These are phyloP conservation scores for Arachnomyces sp. DNA, from an alignment of 2,329 filamentous ascomycete species.

Conservation along the genomic window DNA sequence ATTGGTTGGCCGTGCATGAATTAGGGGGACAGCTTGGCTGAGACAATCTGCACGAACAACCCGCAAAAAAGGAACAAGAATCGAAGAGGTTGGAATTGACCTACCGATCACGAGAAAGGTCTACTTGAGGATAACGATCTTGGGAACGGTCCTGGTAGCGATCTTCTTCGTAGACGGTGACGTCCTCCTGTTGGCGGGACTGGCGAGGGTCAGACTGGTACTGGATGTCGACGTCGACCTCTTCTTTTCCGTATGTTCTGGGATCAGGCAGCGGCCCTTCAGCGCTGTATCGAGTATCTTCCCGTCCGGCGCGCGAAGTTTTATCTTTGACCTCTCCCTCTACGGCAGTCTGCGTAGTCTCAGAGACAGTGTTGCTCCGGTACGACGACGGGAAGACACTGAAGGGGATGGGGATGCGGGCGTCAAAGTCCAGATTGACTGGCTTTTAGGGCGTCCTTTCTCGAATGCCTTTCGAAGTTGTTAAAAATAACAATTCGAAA, in stretches of 20 bases:
- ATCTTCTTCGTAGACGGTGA: constrained; percentile 29
- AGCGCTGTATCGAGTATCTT: constrained; percentile 69
- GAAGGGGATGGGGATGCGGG: constrained; percentile 97
- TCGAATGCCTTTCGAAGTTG: constrained; percentile 52
- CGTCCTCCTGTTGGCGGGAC: constrained; percentile 5
- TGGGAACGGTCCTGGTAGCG: constrained; percentile 29
- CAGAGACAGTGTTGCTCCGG: constrained; percentile 63
- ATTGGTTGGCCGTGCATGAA: constrained; percentile 5
- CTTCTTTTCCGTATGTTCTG: constrained; percentile 67
- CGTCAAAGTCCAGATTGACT: constrained; percentile 99
- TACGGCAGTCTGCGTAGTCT: constrained; percentile 68
- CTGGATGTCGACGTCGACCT: constrained; percentile 75
- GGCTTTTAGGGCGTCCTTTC: constrained; percentile 66
- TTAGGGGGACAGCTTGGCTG: constrained; percentile 13
- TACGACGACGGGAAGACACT: constrained; percentile 99
- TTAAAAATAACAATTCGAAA: constrained; percentile 38
- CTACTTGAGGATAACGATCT: constrained; percentile 41
- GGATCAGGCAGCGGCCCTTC: constrained; percentile 57
- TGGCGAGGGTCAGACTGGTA: constrained; percentile 43
- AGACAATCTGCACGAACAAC: constrained; percentile 10
- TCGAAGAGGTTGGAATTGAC: constrained; percentile 14
- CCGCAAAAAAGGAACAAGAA: constrained; percentile 13
- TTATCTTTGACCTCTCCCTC: constrained; percentile 79
- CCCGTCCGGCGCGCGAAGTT: constrained; percentile 87
- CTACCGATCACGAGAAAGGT: constrained; percentile 46